These are phyloP conservation scores for Dactylellina sp. DNA, from an alignment of 2,329 filamentous ascomycete species.

Conservation along the genomic window DNA sequence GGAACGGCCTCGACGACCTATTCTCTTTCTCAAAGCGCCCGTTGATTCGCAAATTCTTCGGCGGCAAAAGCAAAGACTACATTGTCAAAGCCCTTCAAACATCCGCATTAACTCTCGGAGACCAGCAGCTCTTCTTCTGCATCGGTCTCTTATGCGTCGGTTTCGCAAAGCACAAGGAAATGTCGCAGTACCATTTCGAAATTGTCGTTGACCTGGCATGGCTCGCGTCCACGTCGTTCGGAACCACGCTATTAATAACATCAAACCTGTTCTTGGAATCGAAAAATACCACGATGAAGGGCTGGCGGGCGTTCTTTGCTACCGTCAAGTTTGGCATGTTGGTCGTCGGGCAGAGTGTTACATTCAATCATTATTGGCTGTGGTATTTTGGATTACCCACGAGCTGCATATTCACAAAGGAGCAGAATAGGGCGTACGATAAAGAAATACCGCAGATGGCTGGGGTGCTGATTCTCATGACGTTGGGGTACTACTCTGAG, in stretches of 20 bases:
- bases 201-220: slow-evolving; percentile 5
- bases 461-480: background rate
- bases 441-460: background rate
- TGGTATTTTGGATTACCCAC: background rate
- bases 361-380: slow-evolving; percentile 10
- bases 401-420: background rate
- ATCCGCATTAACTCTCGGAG: slow-evolving; percentile 4
- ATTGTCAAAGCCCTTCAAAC: slow-evolving; percentile 12
- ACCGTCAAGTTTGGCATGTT: slow-evolving; percentile 12
- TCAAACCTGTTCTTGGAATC: slow-evolving; percentile 8
- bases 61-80: background rate
- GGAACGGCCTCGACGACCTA: slow-evolving; percentile 10
- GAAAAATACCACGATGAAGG: background rate
- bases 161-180: background rate
- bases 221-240: slow-evolving; percentile 12
- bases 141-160: slow-evolving; percentile 11
- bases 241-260: slow-evolving; percentile 14
- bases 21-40: background rate
- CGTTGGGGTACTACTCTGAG: slow-evolving; percentile 5
- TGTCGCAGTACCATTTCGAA: slow-evolving; percentile 23
- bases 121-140: slow-evolving; percentile 24
- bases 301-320: slow-evolving; percentile 7
- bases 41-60: background rate
- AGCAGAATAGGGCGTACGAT: background rate
- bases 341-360: background rate